Base-by-base conservation (phyloP, 441 rosid species). In the Raphanus hybrid region DNA sequence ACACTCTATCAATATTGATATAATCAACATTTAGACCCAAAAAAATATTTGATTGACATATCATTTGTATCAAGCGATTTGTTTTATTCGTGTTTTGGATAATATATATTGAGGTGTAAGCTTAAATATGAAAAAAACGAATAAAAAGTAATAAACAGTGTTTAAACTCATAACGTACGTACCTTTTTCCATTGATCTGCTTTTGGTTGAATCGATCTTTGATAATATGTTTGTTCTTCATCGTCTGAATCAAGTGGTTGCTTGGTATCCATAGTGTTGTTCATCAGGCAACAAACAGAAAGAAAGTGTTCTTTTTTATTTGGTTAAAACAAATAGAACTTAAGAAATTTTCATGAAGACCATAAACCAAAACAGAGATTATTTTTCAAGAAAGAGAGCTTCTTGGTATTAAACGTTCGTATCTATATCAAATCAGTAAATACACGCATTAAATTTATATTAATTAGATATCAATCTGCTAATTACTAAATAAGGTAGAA, bases 191-290 rank as follows among this genome's bases (percentile, higher is more conserved):
- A 52, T 76, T 52, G 79, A 69, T 14, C 2, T 35, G 55, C 4
- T 34, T 34, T 12, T 60, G 64, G 9, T 35, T 69, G 75, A 52
- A 63, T 11, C 62, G 79, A 37, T 62, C 70, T 69, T 37, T 62
- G 65, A 54, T 43, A 37, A 76, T 54, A 12, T 26, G 64, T 4
- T 11, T 54, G 64, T 58, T 76, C 79, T 76, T 39, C 23, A 69
- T 52, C 59, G 45, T 4, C 55, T 37, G 75, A 27, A 52, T 76
- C 75, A 10, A 59, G 27, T 37, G 34, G 23, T 11, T 63, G 50
- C 62, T 76, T 76, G 26, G 64, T 69, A 12, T 37, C 65, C 75
- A 76, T 76, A 54, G 8, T 26, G 70, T 26, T 69, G 70, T 26
- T 69, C 18, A 23, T 52, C 32, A 69, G 70, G 26, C 52, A 39